Evolutionary conservation across 1,284 basidiomycete species (phyloP), one percentile per base, ranked within the genome.

Genomic region (Leccinum solheimii): DNA sequence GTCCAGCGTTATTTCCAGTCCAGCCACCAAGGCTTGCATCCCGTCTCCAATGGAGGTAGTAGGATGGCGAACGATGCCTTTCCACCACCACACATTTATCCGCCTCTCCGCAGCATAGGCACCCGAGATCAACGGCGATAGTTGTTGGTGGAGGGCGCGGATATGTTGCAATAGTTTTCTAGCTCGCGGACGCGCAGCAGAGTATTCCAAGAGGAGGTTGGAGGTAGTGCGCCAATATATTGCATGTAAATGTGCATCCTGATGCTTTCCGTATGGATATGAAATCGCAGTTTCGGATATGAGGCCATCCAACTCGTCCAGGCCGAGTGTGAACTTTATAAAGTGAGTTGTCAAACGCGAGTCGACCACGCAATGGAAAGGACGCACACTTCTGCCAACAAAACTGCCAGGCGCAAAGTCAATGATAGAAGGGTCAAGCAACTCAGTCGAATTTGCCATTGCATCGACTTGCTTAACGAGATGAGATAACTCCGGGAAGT

Each of bases 141-240:
- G 19, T 7, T 56, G 60, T 27, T 23, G 64, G 23, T 66, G 72
- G 5, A 71, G 53, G 5, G 53, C 49, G 30, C 43, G 63, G 7
- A 76, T 13, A 19, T 59, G 61, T 45, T 59, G 61, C 14, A 64
- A 55, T 3, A 75, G 14, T 36, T 48, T 62, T 57, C 56, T 61
- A 16, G 61, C 62, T 13, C 63, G 75, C 9, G 60, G 63, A 38
- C 72, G 70, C n/a, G 68, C 66, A 34, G 72, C 70, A 6, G 72
- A 73, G 57, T 75, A 76, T 60, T 75, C 75, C 32, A 74, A 59
- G n/a, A 76, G 67, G 13, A 74, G 71, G 50, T 73, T 74, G 7
- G 75, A 74, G 1, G 72, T 43, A 3, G 70, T 72, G 38, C 72
- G 75, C 64, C 64, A 72, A 56, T 67, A 73, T 57, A 76, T 67